Evolutionary conservation across 352 stramenopile genomes (phyloP).

Genomic region (Phytophthora chlamydospora): DNA sequence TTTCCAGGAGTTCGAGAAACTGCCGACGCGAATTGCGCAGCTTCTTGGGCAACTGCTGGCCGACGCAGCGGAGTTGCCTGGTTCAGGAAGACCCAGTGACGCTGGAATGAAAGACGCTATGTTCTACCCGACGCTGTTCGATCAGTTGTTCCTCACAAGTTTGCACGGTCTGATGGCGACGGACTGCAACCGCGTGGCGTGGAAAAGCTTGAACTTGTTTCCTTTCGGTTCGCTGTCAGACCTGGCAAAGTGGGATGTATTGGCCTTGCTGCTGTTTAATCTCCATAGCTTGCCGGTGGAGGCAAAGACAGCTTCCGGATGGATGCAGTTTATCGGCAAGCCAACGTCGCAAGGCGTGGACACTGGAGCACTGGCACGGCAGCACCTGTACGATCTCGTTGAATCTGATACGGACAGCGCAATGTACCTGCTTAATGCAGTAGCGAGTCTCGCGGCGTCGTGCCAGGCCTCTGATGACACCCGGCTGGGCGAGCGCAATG

Average conservation of each 20-base stretch:
- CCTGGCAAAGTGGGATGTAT: constrained; percentile 82
- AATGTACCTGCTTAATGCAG: constrained; percentile 73
- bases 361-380: constrained; percentile 40
- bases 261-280: constrained; percentile 79
- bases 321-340: constrained; percentile 71
- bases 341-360: constrained; percentile 38
- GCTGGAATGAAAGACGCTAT: constrained; percentile 31
- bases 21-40: constrained; percentile 72
- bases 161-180: constrained; percentile 71
- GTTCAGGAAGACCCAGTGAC: constrained; percentile 31
- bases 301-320: constrained; percentile 63
- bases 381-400: constrained; percentile 66
- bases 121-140: constrained; percentile 82
- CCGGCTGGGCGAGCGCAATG: constrained; percentile 33
- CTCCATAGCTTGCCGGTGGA: constrained; percentile 60
- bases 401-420: constrained; percentile 67
- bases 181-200: constrained; percentile 84
- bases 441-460: constrained; percentile 59
- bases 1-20: constrained; percentile 87
- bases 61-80: constrained; percentile 60
- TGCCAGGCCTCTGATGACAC: constrained; percentile 10
- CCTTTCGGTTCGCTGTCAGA: constrained; percentile 78
- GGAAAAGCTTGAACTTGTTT: constrained; percentile 71
- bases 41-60: constrained; percentile 68
- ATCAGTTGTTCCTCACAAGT: constrained; percentile 86